A percentile compares a stretch with the other conserved stretches of the same genome.
Evolutionary conservation across 495 filamentous ascomycete genomes (phyloP).

Genomic region (Cenococcum geophilum): DNA sequence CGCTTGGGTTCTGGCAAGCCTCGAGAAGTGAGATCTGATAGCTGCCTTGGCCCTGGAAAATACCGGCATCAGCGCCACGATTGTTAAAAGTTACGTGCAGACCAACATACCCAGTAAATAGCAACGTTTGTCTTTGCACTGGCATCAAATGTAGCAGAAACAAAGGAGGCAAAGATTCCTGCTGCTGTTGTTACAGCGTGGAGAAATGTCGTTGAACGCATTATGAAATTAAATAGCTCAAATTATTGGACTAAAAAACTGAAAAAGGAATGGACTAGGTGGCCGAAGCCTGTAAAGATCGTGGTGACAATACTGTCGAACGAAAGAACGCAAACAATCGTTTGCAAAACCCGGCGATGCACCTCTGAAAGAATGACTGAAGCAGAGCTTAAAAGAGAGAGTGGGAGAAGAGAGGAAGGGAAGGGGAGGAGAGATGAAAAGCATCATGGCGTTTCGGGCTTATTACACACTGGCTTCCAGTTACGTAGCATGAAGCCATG

Average conservation of each 20-base stretch:
- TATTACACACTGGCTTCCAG: slow-evolving; percentile 8
- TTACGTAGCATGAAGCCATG: slow-evolving; percentile 24
- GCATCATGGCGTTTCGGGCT: slow-evolving; percentile 11
- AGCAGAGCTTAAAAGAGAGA: slow-evolving; percentile 9
- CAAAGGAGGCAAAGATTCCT: slow-evolving; percentile 14
- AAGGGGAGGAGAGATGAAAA: slow-evolving; percentile 14
- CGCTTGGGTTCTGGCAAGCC: slow-evolving; percentile 52
- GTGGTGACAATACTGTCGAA: slow-evolving; percentile 25
- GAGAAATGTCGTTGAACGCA: slow-evolving; percentile 19
- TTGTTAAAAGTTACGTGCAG: background rate
- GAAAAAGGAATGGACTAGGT: slow-evolving; percentile 12
- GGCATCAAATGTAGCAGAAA: slow-evolving; percentile 30
- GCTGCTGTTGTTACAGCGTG: slow-evolving; percentile 12
- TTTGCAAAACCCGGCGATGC: slow-evolving; percentile 17
- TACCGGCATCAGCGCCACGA: slow-evolving; percentile 6
- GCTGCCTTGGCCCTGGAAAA: slow-evolving; percentile 43
- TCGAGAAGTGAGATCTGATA: slow-evolving; percentile 45
- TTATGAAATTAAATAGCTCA: slow-evolving; percentile 12
- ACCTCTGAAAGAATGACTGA: slow-evolving; percentile 8
- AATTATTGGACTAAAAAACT: slow-evolving; percentile 7
- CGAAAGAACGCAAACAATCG: slow-evolving; percentile 34
- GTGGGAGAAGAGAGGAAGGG: slow-evolving; percentile 3
- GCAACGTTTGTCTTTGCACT: slow-evolving; percentile 42
- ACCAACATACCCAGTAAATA: slow-evolving; percentile 47
- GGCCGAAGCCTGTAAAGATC: slow-evolving; percentile 26